A percentile compares a stretch with the other conserved stretches of the same genome.
Evolutionary conservation across 1,284 basidiomycete species (phyloP).

Genomic region (Pseudomicrostroma phylloplanum): DNA sequence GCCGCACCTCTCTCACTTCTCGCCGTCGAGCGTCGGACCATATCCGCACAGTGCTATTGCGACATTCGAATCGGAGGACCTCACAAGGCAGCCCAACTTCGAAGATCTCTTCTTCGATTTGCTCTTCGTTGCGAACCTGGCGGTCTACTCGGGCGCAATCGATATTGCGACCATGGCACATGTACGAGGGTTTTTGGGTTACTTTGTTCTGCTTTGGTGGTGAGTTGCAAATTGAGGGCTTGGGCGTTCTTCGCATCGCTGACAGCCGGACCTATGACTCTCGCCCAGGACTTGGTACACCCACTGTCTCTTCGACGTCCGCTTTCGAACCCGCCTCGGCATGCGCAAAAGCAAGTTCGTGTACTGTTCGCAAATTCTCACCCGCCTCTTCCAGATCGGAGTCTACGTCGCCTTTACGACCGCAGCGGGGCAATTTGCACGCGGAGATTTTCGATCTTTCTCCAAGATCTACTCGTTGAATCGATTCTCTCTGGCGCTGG

Average conservation of each 20-base stretch:
- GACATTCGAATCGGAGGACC: too few relatives aligned
- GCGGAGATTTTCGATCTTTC: background rate
- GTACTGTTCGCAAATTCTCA: background rate
- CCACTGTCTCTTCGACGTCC: conserved; percentile 3
- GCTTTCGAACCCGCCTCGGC: background rate
- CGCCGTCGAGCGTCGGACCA: too few relatives aligned
- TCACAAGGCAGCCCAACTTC: background rate
- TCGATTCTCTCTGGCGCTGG: background rate
- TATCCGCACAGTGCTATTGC: too few relatives aligned
- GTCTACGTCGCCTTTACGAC: background rate
- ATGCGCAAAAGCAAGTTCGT: background rate
- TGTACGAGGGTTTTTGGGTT: background rate
- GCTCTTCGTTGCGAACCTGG: background rate
- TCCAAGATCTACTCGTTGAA: background rate
- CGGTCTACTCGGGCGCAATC: background rate
- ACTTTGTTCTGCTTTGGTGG: background rate
- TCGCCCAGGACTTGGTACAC: background rate
- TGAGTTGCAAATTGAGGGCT: too few relatives aligned
- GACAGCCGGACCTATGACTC: too few relatives aligned
- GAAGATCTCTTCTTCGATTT: conserved; percentile 4
- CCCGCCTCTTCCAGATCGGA: background rate
- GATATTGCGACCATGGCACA: background rate
- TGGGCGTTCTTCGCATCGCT: too few relatives aligned
- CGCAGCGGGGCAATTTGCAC: background rate
- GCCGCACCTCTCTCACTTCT: too few relatives aligned